Conservation (phyloP, 371 early-diverging fungal genomes). For the Saksenaea oblongispora region DNA sequence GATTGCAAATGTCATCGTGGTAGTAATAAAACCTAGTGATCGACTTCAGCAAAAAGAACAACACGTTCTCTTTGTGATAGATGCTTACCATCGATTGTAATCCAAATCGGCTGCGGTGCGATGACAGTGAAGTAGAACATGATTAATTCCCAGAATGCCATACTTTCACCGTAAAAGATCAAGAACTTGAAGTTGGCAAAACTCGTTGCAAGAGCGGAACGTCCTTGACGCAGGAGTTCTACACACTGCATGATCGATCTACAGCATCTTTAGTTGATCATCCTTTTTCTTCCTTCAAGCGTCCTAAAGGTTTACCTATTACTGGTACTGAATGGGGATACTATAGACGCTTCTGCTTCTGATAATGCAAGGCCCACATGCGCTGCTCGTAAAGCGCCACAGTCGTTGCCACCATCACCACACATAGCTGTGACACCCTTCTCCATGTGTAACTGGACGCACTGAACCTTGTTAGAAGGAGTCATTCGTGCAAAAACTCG, state of each 20-base stretch:
- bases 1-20: slow-evolving; percentile 66
- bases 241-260: slow-evolving; percentile 73
- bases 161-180: slow-evolving; percentile 76
- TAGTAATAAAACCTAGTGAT: slow-evolving; percentile 44
- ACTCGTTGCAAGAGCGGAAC: slow-evolving; percentile 74
- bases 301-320: slow-evolving; percentile 8
- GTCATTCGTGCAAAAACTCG: slow-evolving; percentile 83
- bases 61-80: not conserved
- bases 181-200: slow-evolving; percentile 81
- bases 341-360: slow-evolving; percentile 77
- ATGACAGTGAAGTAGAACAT: slow-evolving; percentile 72
- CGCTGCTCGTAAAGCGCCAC: slow-evolving; percentile 89
- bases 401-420: slow-evolving; percentile 97
- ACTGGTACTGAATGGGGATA: slow-evolving; percentile 79
- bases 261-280: slow-evolving; percentile 28
- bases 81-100: slow-evolving; percentile 64
- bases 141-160: slow-evolving; percentile 68
- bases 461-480: slow-evolving; percentile 72
- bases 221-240: slow-evolving; percentile 71
- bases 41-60: not conserved
- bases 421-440: slow-evolving; percentile 83
- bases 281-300: not conserved
- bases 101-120: slow-evolving; percentile 71
- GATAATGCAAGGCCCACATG: slow-evolving; percentile 91
- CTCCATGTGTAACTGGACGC: slow-evolving; percentile 76